Percentiles rank a stretch among this genome's conserved stretches.
Evolutionary conservation across 495 filamentous ascomycete genomes (phyloP).

Genomic region (Podospora tetraspora): DNA sequence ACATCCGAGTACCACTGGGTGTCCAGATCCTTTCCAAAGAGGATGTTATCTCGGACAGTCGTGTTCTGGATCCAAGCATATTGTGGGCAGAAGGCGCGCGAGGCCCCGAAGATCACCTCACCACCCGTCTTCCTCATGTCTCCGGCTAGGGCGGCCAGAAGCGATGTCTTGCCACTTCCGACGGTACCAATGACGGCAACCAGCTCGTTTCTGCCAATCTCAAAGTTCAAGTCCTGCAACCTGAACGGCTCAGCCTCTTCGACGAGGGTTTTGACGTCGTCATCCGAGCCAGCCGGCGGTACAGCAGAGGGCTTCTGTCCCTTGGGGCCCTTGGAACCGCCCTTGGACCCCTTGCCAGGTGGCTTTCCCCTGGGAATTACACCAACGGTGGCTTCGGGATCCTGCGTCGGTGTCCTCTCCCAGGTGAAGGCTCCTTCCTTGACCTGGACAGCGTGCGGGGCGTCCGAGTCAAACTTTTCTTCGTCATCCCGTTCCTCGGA

Average conservation of each 20-base stretch:
- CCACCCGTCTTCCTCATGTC: conserved; percentile 87
- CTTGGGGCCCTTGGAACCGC: conserved; percentile 14
- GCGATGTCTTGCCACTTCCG: conserved; percentile 85
- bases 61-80: conserved; percentile 98
- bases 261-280: conserved; percentile 49
- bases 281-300: conserved; percentile 28
- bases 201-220: conserved; percentile 74
- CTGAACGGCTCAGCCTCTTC: conserved; percentile 71
- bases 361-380: conserved; percentile 26
- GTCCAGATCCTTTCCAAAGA: conserved; percentile 79
- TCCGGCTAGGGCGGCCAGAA: conserved; percentile 84
- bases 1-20: conserved; percentile 59
- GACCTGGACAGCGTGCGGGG: conserved; percentile 65
- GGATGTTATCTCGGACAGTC: conserved; percentile 77
- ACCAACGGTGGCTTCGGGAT: conserved; percentile 39
- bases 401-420: conserved; percentile 70
- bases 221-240: conserved; percentile 66
- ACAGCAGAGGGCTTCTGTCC: conserved; percentile 27
- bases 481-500: conserved; percentile 82
- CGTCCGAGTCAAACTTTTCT: conserved; percentile 55
- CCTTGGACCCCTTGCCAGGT: conserved; percentile 29
- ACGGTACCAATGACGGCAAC: conserved; percentile 88
- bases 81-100: conserved; percentile 85
- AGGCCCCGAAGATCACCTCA: conserved; percentile 65
- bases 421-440: conserved; percentile 80